Evolutionary conservation across 1,284 basidiomycete species (phyloP).

Genomic region (Leccinum subspadiceum): DNA sequence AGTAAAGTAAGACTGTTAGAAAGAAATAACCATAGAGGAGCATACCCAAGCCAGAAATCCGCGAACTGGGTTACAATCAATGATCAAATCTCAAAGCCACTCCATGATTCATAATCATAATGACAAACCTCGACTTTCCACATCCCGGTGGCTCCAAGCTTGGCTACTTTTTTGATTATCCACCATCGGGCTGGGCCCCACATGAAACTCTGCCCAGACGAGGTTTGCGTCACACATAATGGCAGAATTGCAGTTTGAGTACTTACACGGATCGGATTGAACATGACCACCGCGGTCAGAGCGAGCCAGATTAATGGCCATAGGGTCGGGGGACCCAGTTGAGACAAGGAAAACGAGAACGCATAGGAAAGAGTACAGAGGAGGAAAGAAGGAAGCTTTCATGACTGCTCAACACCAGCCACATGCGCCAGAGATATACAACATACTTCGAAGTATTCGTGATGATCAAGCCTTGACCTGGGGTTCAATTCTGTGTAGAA

Average conservation of each 20-base stretch:
- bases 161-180: slow-evolving; percentile 64
- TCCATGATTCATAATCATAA: not conserved
- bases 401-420: not conserved
- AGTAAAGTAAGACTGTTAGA: slow-evolving; percentile 5
- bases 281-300: slow-evolving; percentile 56
- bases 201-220: slow-evolving; percentile 16
- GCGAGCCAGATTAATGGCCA: slow-evolving; percentile 90
- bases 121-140: slow-evolving; percentile 70
- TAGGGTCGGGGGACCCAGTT: slow-evolving; percentile 48
- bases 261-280: slow-evolving; percentile 78
- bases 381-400: slow-evolving; percentile 76
- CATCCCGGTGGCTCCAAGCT: slow-evolving; percentile 68
- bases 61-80: slow-evolving; percentile 48
- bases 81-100: not conserved
- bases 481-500: slow-evolving; percentile 65
- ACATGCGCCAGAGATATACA: not conserved
- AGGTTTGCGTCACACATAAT: not conserved
- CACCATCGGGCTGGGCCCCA: slow-evolving; percentile 61
- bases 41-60: slow-evolving; percentile 81
- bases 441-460: slow-evolving; percentile 79
- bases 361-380: slow-evolving; percentile 73
- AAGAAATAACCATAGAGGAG: slow-evolving; percentile 19
- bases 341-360: slow-evolving; percentile 82
- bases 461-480: slow-evolving; percentile 76
- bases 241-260: not conserved